phyloP scores from a whole-genome alignment of 192 early-diverging fungal genomes.

The Linnemannia zychae region DNA sequence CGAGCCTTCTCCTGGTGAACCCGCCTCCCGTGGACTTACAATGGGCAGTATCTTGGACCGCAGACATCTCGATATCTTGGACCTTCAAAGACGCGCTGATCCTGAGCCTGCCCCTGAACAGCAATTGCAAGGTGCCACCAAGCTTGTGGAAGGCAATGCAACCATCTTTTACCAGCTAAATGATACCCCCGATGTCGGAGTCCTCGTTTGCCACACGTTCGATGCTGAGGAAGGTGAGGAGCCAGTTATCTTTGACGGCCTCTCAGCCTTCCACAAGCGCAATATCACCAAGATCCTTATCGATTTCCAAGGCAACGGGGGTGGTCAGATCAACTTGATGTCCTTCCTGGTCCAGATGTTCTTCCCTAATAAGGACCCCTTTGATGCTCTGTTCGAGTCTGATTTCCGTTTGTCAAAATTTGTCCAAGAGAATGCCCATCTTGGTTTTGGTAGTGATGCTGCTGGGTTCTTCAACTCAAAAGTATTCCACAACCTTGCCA shows the following conservation, averaged over 20 bases:
- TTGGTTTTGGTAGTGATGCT: too few species aligned
- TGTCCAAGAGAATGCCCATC: neutral
- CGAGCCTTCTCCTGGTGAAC: too few species aligned
- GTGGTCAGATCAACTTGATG: neutral
- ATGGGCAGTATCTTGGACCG: neutral
- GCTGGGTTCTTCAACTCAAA: neutral
- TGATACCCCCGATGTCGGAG: neutral
- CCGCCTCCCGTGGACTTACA: neutral
- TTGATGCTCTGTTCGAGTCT: neutral
- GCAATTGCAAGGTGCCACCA: neutral
- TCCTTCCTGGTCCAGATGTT: neutral
- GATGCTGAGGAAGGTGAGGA: neutral
- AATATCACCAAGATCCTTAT: slow-evolving; percentile 19
- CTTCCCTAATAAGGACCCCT: neutral
- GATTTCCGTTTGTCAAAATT: neutral
- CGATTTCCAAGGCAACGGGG: slow-evolving; percentile 8
- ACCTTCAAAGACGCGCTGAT: neutral
- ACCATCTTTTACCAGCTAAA: slow-evolving; percentile 11
- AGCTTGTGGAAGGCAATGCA: neutral
- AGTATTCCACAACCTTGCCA: neutral
- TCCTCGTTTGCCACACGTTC: slow-evolving; percentile 8
- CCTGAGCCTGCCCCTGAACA: neutral
- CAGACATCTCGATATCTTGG: neutral
- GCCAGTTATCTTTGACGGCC: neutral
- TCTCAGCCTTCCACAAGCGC: neutral